phyloP scores from a whole-genome alignment of 257 asterid species.

The Eustoma russellianum region DNA sequence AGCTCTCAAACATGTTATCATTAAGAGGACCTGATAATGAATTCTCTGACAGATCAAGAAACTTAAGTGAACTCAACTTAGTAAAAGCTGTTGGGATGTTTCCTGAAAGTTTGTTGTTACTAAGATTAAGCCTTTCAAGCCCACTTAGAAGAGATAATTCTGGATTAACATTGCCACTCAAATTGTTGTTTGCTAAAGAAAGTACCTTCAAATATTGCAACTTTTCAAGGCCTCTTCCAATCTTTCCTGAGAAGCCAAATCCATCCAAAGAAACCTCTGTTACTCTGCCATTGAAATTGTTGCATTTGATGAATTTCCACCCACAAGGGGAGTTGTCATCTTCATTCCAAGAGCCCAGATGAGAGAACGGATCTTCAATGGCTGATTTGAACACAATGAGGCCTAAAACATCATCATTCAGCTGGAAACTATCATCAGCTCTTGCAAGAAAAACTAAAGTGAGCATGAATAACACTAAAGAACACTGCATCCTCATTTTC shows the following conservation, averaged over 20 bases:
- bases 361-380: conserved; percentile 34
- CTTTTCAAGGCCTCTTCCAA: conserved; percentile 72
- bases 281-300: conserved; percentile 37
- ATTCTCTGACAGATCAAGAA: conserved; percentile 67
- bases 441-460: conserved; percentile 4
- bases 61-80: conserved; percentile 38
- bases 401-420: conserved; percentile 83
- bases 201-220: conserved; percentile 43
- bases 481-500: conserved; percentile 16
- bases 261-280: conserved; percentile 48
- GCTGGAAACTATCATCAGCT: conserved; percentile 30
- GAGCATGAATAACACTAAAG: conserved; percentile 7
- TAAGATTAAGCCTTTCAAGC: conserved; percentile 56
- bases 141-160: conserved; percentile 33
- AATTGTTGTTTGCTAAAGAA: conserved; percentile 62
- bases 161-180: conserved; percentile 45
- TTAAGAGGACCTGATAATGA: conserved; percentile 50
- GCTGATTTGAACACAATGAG: conserved; percentile 82
- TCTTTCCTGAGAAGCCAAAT: conserved; percentile 56
- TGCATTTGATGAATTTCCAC: conserved; percentile 64
- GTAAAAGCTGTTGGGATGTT: conserved; percentile 31
- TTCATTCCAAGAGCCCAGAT: conserved; percentile 65
- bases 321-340: conserved; percentile 79
- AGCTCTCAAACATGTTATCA: conserved; percentile 33
- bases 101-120: conserved; percentile 52